phyloP scores from a whole-genome alignment of 2,329 filamentous ascomycete species.

The Fusarium denticulatum region DNA sequence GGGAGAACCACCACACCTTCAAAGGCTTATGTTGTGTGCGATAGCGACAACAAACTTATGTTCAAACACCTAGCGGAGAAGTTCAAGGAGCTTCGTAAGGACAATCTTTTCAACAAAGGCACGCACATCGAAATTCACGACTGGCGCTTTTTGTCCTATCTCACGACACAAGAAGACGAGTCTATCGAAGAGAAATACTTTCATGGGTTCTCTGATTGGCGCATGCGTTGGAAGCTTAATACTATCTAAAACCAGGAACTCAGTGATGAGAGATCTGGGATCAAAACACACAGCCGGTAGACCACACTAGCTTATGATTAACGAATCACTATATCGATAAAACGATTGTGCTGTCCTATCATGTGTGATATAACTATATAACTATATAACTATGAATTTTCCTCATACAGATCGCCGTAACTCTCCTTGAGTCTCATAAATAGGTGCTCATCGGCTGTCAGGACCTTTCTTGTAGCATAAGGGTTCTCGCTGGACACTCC shows the following conservation, averaged over 20 bases:
- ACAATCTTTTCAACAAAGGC: constrained; percentile 40
- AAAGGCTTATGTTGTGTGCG: constrained; percentile 55
- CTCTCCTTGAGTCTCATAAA: constrained; percentile 68
- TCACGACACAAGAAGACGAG: constrained; percentile 53
- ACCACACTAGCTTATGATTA: not conserved
- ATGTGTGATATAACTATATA: not conserved
- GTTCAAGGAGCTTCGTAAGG: constrained; percentile 46
- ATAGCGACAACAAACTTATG: constrained; percentile 47
- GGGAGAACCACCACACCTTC: not conserved
- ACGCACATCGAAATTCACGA: constrained; percentile 54
- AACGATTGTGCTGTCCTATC: not conserved
- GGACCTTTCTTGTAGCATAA: constrained; percentile 62
- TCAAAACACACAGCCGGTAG: not conserved
- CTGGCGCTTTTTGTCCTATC: constrained; percentile 56
- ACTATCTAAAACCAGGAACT: constrained; percentile 47
- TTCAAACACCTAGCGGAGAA: constrained; percentile 48
- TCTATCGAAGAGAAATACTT: constrained; percentile 46
- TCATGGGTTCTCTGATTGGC: constrained; percentile 52
- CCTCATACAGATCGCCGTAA: constrained; percentile 65
- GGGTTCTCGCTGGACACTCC: constrained; percentile 53
- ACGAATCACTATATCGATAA: not conserved
- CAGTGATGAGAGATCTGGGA: not conserved
- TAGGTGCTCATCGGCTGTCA: constrained; percentile 73
- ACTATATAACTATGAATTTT: constrained; percentile 43
- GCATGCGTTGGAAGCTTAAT: constrained; percentile 57